phyloP scores from a whole-genome alignment of 2,329 filamentous ascomycete species.

The Knoxdaviesia capensis region DNA sequence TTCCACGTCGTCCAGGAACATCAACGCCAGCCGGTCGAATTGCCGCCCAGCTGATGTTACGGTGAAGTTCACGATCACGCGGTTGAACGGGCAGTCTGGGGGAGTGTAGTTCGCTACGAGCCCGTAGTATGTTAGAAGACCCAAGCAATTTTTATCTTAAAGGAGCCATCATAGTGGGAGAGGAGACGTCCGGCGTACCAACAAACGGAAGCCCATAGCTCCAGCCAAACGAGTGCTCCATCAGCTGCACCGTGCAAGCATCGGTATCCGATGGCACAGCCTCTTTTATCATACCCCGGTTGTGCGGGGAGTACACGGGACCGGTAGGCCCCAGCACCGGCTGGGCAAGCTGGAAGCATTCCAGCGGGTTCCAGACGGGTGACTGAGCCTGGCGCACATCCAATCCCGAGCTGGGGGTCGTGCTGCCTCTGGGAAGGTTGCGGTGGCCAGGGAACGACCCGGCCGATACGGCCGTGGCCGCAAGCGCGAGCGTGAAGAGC shows the following conservation, averaged over 20 bases:
- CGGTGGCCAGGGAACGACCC: too few relatives aligned
- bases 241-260: slow-evolving; percentile 35
- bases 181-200: slow-evolving; percentile 23
- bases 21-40: slow-evolving; percentile 54
- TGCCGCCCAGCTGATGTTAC: slow-evolving; percentile 52
- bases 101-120: slow-evolving; percentile 39
- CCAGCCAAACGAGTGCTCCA: slow-evolving; percentile 49
- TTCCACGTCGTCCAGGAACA: slow-evolving; percentile 61
- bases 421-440: too few relatives aligned
- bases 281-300: slow-evolving; percentile 2
- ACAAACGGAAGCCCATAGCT: slow-evolving; percentile 60
- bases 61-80: slow-evolving; percentile 57
- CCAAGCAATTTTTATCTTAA: not conserved
- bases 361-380: slow-evolving; percentile 5
- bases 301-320: slow-evolving; percentile 7
- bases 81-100: slow-evolving; percentile 50
- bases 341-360: slow-evolving; percentile 50
- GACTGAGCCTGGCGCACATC: too few relatives aligned
- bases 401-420: too few relatives aligned
- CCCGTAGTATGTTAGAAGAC: not conserved
- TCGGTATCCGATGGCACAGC: slow-evolving; percentile 7
- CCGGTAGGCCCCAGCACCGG: slow-evolving; percentile 36
- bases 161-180: not conserved
- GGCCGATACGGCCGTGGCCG: too few relatives aligned
- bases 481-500: too few relatives aligned